Evolutionary conservation across 1,284 basidiomycete species (phyloP).

Genomic region (Cerrena zonata): DNA sequence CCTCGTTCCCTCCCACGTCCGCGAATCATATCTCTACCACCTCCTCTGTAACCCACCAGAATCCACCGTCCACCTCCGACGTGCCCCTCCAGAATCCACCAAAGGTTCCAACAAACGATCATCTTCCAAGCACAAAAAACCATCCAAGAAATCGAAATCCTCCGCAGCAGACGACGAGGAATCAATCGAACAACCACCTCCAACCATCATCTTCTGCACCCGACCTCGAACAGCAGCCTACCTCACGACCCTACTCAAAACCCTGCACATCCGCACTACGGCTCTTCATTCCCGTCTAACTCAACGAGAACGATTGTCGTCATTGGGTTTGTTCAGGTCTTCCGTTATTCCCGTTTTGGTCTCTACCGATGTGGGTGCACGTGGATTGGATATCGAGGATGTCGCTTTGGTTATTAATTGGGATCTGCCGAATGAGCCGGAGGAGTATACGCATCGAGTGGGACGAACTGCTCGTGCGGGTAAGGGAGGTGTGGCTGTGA

Average conservation of each 20-base stretch:
- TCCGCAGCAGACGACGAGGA: conserved; percentile 35
- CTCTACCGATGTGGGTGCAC: conserved; percentile 90
- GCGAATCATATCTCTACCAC: conserved; percentile 89
- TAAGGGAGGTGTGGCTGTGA: conserved; percentile 82
- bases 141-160: conserved; percentile 32
- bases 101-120: conserved; percentile 21
- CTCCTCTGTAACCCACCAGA: conserved; percentile 85
- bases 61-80: conserved; percentile 63
- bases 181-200: conserved; percentile 65
- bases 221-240: conserved; percentile 87
- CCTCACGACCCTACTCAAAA: conserved; percentile 75
- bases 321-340: conserved; percentile 83
- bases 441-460: conserved; percentile 79
- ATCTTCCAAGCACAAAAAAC: conserved; percentile 12
- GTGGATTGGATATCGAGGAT: conserved; percentile 92
- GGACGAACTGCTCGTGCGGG: conserved; percentile 93
- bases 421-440: conserved; percentile 80
- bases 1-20: conserved; percentile 90
- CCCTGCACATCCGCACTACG: conserved; percentile 78
- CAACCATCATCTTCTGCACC: conserved; percentile 94
- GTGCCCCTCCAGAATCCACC: conserved; percentile 47
- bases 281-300: conserved; percentile 90
- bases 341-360: conserved; percentile 87
- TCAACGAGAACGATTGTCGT: conserved; percentile 81
- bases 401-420: conserved; percentile 95